These are phyloP conservation scores for Wickerhamomyces queroliae DNA, from an alignment of 805 yeast species.

Conservation along the genomic window DNA sequence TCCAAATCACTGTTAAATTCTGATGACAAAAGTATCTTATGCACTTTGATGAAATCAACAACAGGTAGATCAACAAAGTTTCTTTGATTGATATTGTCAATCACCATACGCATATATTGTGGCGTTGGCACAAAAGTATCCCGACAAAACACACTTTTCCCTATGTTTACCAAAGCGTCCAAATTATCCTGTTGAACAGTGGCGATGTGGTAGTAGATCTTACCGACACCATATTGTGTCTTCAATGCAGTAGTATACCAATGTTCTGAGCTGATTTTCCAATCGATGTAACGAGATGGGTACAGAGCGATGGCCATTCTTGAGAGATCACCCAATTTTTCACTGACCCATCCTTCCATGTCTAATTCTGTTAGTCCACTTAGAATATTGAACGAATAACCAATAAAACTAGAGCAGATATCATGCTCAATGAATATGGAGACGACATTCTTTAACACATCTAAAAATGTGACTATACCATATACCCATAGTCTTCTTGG, in stretches of 20 bases:
- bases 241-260: constrained; percentile 78
- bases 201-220: constrained; percentile 81
- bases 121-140: constrained; percentile 83
- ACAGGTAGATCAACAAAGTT: constrained; percentile 34
- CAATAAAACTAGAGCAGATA: constrained; percentile 68
- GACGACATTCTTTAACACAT: constrained; percentile 68
- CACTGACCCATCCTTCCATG: constrained; percentile 55
- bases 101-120: constrained; percentile 70
- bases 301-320: constrained; percentile 85
- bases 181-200: constrained; percentile 69
- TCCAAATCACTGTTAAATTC: constrained; percentile 28
- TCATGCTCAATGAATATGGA: constrained; percentile 74
- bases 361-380: constrained; percentile 32
- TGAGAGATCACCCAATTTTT: constrained; percentile 78
- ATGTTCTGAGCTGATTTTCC: constrained; percentile 78
- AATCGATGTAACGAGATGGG: constrained; percentile 74
- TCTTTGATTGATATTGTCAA: constrained; percentile 65
- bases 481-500: constrained; percentile 82
- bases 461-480: constrained; percentile 76
- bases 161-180: constrained; percentile 75
- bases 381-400: constrained; percentile 56
- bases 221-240: constrained; percentile 77
- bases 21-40: constrained; percentile 18
- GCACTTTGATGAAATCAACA: constrained; percentile 23
- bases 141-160: constrained; percentile 71